Percentiles rank a stretch among this genome's conserved stretches.
Conservation (phyloP, 2,329 filamentous ascomycete species). For the Fusarium pseudonygamai region DNA sequence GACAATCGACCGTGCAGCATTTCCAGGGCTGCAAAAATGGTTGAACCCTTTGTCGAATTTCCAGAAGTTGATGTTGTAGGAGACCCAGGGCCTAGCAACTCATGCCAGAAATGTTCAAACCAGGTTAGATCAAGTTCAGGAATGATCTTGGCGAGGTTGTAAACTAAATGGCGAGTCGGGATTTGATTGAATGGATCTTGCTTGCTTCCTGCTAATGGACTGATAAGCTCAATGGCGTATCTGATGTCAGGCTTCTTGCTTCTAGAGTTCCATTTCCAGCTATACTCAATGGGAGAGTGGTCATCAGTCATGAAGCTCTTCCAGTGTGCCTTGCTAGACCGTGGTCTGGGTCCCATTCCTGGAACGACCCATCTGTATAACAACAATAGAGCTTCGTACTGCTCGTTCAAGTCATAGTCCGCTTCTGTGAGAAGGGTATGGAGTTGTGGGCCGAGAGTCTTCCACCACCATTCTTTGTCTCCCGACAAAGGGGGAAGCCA, state of each 20-base stretch:
- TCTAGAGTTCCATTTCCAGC: slow-evolving; percentile 1
- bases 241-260: neutral
- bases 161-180: neutral
- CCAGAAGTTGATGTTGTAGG: neutral
- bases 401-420: neutral
- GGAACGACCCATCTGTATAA: neutral
- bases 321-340: neutral
- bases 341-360: neutral
- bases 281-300: neutral
- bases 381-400: neutral
- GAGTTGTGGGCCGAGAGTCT: neutral
- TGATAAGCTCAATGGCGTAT: neutral
- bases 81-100: neutral
- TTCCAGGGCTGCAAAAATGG: neutral
- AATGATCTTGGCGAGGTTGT: neutral
- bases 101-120: neutral
- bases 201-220: neutral
- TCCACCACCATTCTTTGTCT: neutral
- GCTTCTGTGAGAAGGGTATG: neutral
- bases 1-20: neutral
- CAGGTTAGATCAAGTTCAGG: neutral
- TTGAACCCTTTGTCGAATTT: neutral
- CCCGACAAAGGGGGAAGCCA: neutral
- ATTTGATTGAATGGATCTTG: neutral
- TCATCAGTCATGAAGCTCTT: slow-evolving; percentile 6